These are phyloP conservation scores for Lentithecium fluviatile DNA, from an alignment of 495 filamentous ascomycete genomes.

Conservation along the genomic window DNA sequence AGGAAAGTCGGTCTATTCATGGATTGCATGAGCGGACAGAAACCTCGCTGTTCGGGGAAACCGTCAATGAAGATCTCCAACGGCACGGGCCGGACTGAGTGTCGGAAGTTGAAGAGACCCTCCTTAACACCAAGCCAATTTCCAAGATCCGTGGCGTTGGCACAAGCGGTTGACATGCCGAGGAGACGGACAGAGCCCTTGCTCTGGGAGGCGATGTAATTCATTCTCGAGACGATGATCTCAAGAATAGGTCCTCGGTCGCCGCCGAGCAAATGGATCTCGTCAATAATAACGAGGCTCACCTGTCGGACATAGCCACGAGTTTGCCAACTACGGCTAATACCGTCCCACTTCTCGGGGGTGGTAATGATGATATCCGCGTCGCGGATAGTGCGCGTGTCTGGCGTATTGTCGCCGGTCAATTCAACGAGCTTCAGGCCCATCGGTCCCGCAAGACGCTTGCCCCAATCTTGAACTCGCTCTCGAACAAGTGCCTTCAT, in stretches of 20 bases:
- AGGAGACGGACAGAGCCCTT: constrained; percentile 85
- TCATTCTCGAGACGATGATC: constrained; percentile 99
- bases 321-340: constrained; percentile 96
- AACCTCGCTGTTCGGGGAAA: constrained; percentile 91
- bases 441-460: constrained; percentile 77
- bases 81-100: constrained; percentile 95
- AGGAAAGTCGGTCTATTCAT: constrained; percentile 99
- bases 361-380: constrained; percentile 99
- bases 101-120: constrained; percentile 95
- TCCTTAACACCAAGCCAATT: constrained; percentile 99
- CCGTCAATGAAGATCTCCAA: constrained; percentile 96
- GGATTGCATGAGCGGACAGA: constrained; percentile 96
- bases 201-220: constrained; percentile 93
- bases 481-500: constrained; percentile 99
- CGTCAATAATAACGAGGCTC: constrained; percentile 95
- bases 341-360: constrained; percentile 99
- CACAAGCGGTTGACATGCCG: constrained; percentile 98
- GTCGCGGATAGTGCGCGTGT: constrained; percentile 88
- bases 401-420: constrained; percentile 97
- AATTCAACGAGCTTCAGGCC: constrained; percentile 91
- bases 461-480: constrained; percentile 91
- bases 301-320: constrained; percentile 94
- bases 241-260: constrained; percentile 96
- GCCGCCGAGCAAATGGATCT: constrained; percentile 94
- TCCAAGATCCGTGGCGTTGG: constrained; percentile 88